Evolutionary conservation across 805 yeast genomes (phyloP), one percentile per base, ranked within the genome.

Genomic region (Grigorovia transvaalensis): DNA sequence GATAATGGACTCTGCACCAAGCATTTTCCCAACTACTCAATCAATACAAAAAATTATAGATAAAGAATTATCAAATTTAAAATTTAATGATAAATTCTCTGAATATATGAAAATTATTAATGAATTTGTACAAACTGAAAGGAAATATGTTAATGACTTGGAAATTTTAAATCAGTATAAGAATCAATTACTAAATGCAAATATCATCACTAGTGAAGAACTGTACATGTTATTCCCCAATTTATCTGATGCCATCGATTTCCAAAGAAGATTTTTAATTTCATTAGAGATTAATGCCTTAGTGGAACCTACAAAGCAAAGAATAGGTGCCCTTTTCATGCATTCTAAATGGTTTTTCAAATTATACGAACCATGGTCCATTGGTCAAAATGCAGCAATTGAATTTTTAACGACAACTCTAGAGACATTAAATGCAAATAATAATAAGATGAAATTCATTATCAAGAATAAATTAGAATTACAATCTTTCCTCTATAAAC

Each of bases 281-380:
- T 96, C 97, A 0, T 69, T 90, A 53, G 99, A 93, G 70, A 86
- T 90, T 62, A 89, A 91, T 69, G 82, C 88, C 4, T 71, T 79
- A 44, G 84, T 85, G 2, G 87, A 90, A 1, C 76, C 81, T 29
- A 78, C 79, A 52, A 80, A 80, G 60, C 96, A 90, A 68, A 76
- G 96, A 55, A 80, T 91, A 46, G 99, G 98, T 2, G 85, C 95
- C 1, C 76, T 90, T 1, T 91, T 93, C 66, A 75, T 86, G 54
- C 95, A 85, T 66, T 87, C 93, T 11, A 86, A 90, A 38, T 80
- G 82, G 41, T 91, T 89, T 29, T 93, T 93, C 71, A 83, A 81
- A 56, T 80, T 88, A 9, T 93, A 93, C 68, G 96, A 89, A 66
- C 89, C 96, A 8, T 93, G 96, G 91, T 87, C 97, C 27, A 76